A percentile compares a stretch with the other conserved stretches of the same genome.
Evolutionary conservation across 2,329 filamentous ascomycete species (phyloP).

Genomic region (Penicillium olsonii): DNA sequence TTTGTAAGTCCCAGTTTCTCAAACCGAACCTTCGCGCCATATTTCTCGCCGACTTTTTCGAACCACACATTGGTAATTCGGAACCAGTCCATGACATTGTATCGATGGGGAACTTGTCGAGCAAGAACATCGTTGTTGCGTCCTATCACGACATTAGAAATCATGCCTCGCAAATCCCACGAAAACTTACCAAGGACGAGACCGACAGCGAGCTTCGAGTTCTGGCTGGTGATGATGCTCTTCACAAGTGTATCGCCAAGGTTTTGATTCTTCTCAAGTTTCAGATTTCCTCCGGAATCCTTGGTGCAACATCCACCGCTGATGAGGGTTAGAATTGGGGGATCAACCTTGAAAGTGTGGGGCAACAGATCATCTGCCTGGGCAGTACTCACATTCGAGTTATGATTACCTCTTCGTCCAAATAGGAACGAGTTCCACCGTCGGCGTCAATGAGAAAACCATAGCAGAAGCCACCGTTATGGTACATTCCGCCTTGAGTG

Average conservation of each 20-base stretch:
- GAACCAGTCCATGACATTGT: conserved; percentile 69
- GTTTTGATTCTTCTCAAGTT: conserved; percentile 53
- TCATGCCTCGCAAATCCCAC: accelerated
- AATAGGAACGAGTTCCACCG: conserved; percentile 56
- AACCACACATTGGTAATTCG: conserved; percentile 69
- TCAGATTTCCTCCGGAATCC: conserved; percentile 50
- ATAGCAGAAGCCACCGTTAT: conserved; percentile 49
- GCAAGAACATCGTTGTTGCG: conserved; percentile 52
- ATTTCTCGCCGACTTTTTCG: conserved; percentile 52
- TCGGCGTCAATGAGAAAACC: conserved; percentile 63
- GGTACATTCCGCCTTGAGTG: conserved; percentile 63
- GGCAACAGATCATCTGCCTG: too few relatives aligned
- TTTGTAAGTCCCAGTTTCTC: conserved; percentile 60
- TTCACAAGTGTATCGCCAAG: conserved; percentile 42
- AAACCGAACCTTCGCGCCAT: conserved; percentile 61
- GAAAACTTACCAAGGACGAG: conserved; percentile 54
- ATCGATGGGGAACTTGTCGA: conserved; percentile 57
- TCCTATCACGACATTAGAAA: conserved; percentile 48
- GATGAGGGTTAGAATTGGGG: conserved; percentile 18
- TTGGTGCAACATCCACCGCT: conserved; percentile 58
- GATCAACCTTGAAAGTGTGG: background rate
- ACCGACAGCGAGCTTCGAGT: conserved; percentile 53
- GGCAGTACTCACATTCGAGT: conserved; percentile 55
- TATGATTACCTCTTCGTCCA: conserved; percentile 64
- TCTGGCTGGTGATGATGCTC: conserved; percentile 51